These are phyloP conservation scores for Tolypocladium cylindrosporum DNA, from an alignment of 2,329 filamentous ascomycete species.

Conservation along the genomic window DNA sequence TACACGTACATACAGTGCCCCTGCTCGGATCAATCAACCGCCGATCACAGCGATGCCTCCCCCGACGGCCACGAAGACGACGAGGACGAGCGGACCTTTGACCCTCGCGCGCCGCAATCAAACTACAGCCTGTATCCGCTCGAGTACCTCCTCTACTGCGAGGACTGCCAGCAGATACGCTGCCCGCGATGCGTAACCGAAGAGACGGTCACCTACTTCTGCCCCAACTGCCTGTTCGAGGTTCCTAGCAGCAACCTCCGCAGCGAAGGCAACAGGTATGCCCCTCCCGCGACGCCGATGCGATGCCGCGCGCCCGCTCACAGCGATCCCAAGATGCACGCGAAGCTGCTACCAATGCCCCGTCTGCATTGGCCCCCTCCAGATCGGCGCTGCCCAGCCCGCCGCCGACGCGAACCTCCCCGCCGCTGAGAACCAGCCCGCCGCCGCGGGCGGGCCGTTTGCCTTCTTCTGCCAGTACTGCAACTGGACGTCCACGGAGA, in stretches of 20 bases:
- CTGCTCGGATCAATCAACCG: conserved; percentile 40
- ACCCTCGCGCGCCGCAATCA: conserved; percentile 73
- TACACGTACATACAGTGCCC: conserved; percentile 61
- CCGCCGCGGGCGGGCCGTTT: conserved; percentile 45
- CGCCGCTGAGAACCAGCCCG: conserved; percentile 25
- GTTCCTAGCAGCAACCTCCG: conserved; percentile 88
- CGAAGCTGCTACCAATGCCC: conserved; percentile 95
- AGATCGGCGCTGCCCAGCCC: conserved; percentile 60
- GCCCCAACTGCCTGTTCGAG: conserved; percentile 90
- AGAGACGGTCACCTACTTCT: conserved; percentile 92
- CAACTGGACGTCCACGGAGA: conserved; percentile 83
- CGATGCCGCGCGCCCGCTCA: conserved; percentile 5
- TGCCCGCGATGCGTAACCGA: conserved; percentile 87
- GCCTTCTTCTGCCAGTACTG: conserved; percentile 84
- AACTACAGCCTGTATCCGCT: conserved; percentile 90
- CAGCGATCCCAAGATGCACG: conserved; percentile 54
- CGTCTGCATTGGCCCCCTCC: conserved; percentile 71
- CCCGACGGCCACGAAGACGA: conserved; percentile 34
- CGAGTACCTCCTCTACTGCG: conserved; percentile 90
- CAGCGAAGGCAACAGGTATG: conserved; percentile 83
- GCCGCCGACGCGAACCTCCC: conserved; percentile 34
- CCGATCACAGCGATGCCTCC: conserved; percentile 20
- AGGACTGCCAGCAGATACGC: conserved; percentile 93
- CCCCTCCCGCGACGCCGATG: background rate
- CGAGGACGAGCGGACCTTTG: conserved; percentile 71